Evolutionary conservation across 179 eudicot genomes (phyloP), one percentile per base, ranked within the genome.

Genomic region (Silene coronaria): DNA sequence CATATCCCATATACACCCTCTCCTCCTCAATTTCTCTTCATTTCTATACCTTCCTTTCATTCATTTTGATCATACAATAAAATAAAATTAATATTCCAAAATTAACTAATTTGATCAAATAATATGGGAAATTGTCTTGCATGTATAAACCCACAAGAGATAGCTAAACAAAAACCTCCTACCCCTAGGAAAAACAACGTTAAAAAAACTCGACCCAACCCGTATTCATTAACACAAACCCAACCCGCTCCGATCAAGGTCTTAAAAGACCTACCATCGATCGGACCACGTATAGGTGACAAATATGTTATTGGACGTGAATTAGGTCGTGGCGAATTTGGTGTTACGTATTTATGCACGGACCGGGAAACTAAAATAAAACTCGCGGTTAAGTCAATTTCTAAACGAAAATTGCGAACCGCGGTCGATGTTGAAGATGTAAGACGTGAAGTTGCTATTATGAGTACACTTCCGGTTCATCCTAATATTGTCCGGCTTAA

Each of bases 261-360:
- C 30, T 71, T 90, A 8, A 88, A 88, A 55, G 89, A 87, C 75
- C 60, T 87, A 24, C 89, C 88, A 0, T 62, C 79, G 3, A 77
- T 76, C 28, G 82, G 88, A 19, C 83, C 91, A 8, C 85, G 89
- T 8, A 87, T 93, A 61, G 67, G 82, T 45, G 98, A 93, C 74
- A 89, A 89, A 80, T 92, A 92, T 51, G 77, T 84, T 0, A 80
- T 92, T 3, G 96, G 97, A 6, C 86, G 92, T 11, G 97, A 92
- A 63, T 79, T 92, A 16, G 97, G 97, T 2, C 88, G 97, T 24
- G 97, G 97, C 0, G 97, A 92, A 30, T 92, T 92, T n/a, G 96
- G 96, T 0, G 78, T 92, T 8, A 92, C 97, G 1, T 91, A 92
- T 66, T 82, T 92, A 22, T 89, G 96, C 32, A 92, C 94, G 0